Base-by-base conservation (phyloP, 2,329 filamentous ascomycete species). In the Hymenoscyphus repandus region DNA sequence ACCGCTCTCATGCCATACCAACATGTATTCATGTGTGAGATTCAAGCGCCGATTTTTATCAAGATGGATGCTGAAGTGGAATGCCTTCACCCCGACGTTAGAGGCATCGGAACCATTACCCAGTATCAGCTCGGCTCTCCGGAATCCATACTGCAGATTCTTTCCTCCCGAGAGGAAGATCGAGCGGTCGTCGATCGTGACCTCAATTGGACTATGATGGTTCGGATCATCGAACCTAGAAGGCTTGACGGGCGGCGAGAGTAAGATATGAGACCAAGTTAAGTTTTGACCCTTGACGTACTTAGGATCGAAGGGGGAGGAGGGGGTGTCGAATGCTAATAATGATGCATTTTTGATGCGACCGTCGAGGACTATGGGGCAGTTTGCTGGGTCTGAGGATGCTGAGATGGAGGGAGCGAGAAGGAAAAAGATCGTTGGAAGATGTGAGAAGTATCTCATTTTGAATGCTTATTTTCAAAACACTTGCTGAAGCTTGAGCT, bases 21-120 rank as follows among this genome's bases (percentile, higher is more conserved):
- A 74, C 64, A 80, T 70, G 66, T 84, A 84, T 67, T 83, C 79
- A 63, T 84, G 80, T 2, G 75, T 76, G 45, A 78, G 65, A 68
- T 84, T 83, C 49, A 83, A 67, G 11, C 74, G 73, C n/a, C 75
- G 69, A 38, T 68, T 60, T 6, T 64, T 52, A 57, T 82, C 78
- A 60, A 77, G 75, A 64, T 72, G 72, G 22, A 83, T 62, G 58
- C 75, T 79, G 66, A 79, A 83, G 68, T 84, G 80, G 47, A 83
- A 72, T 1, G 79, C 82, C 68, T 81, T 81, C 50, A 82, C 67
- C 22, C 78, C 78, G 27, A 63, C 63, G 46, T 73, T 77, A 32
- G 74, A 76, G 17, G 68, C 60, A 47, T 79, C 78, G 41, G 73
- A 72, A 46, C 76, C 69, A 30, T 66, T 68, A 68, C 76, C 74